Percentiles rank a stretch among this genome's conserved stretches.
Evolutionary conservation across 495 filamentous ascomycete species (phyloP).

Genomic region (Opeltia flavorubescens): DNA sequence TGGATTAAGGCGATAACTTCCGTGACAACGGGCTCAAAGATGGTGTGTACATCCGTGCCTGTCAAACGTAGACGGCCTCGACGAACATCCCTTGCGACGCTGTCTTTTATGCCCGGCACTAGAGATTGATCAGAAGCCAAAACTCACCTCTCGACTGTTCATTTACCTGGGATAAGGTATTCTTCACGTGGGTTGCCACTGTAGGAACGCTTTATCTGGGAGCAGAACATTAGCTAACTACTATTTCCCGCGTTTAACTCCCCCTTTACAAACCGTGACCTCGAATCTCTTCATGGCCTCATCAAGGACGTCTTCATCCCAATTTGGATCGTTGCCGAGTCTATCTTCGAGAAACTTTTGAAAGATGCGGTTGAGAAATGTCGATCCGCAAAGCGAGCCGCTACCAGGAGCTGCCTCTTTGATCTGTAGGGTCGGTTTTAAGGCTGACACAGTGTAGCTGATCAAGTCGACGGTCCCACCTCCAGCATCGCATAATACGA

Average conservation of each 20-base stretch:
- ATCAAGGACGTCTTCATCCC: constrained; percentile 49
- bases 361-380: constrained; percentile 61
- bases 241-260: background rate
- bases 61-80: background rate
- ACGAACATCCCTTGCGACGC: background rate
- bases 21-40: constrained; percentile 37
- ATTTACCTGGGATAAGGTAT: constrained; percentile 15
- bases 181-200: constrained; percentile 10
- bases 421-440: constrained; percentile 33
- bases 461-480: constrained; percentile 67
- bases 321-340: constrained; percentile 46
- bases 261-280: constrained; percentile 2
- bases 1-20: constrained; percentile 50
- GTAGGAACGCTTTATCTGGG: constrained; percentile 8
- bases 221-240: constrained; percentile 2
- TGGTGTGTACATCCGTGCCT: background rate
- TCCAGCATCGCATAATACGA: constrained; percentile 63
- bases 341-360: constrained; percentile 48
- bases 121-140: background rate
- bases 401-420: constrained; percentile 58
- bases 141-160: background rate
- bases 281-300: constrained; percentile 19
- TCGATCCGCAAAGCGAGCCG: constrained; percentile 54
- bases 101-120: background rate
- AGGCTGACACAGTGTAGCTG: constrained; percentile 25